These are phyloP conservation scores for Pseudisothecium myosuroides DNA, from an alignment of 225 moss, liverwort and hornwort genomes.

Conservation along the genomic window DNA sequence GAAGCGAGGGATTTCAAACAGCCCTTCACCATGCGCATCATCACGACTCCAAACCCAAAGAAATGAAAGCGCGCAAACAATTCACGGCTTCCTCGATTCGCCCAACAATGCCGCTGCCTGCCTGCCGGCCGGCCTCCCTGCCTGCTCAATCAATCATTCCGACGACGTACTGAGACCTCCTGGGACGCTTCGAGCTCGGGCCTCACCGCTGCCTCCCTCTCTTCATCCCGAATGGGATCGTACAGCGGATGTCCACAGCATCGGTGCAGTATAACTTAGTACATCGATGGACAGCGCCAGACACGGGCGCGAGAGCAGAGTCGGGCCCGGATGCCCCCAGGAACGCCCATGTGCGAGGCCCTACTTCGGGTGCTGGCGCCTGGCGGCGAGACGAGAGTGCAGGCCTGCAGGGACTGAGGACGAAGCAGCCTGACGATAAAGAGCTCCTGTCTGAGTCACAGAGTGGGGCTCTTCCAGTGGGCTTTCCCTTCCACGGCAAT, in stretches of 20 bases:
- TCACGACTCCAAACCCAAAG: background rate
- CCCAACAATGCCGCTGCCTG: background rate
- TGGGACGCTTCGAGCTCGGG: background rate
- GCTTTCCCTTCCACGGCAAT: background rate
- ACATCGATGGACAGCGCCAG: background rate
- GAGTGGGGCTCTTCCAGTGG: background rate
- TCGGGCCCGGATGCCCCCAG: too few relatives aligned
- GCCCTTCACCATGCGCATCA: background rate
- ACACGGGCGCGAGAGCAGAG: too few relatives aligned
- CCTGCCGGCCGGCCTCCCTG: background rate
- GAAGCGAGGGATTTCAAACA: background rate
- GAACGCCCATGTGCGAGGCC: too few relatives aligned
- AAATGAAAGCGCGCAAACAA: background rate
- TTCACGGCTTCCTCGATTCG: background rate
- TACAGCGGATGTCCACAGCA: background rate
- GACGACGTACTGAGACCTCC: background rate
- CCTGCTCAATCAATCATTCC: background rate
- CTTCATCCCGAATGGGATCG: background rate
- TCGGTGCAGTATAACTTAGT: background rate
- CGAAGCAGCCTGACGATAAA: background rate
- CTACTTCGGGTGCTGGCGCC: background rate
- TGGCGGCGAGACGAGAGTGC: background rate
- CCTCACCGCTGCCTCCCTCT: background rate
- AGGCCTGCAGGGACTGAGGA: background rate
- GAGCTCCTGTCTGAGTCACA: background rate